phyloP scores from a whole-genome alignment of 1,284 basidiomycete genomes.

The Xerocomus subilludens region DNA sequence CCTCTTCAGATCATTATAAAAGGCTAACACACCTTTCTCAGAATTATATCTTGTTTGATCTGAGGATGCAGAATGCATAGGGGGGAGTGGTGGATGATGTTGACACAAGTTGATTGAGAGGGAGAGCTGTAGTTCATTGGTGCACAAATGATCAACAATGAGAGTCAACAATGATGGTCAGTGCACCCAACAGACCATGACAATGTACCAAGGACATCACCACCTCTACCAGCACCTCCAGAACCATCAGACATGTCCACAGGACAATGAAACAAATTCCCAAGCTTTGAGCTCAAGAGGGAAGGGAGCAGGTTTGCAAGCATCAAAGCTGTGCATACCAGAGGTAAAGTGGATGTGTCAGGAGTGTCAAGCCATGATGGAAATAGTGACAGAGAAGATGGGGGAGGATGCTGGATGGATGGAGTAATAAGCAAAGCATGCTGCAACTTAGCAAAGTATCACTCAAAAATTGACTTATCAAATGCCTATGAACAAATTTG shows the following conservation, averaged over 20 bases:
- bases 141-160: neutral
- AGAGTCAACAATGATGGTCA: neutral
- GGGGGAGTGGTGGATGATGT: neutral
- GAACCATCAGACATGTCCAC: neutral
- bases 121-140: neutral
- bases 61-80: no score
- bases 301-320: neutral
- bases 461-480: slow-evolving; percentile 45
- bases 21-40: no score
- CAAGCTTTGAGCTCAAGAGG: neutral
- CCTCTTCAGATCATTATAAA: no score
- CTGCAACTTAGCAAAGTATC: slow-evolving; percentile 38
- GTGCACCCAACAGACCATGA: neutral
- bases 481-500: slow-evolving; percentile 56
- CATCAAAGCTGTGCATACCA: neutral
- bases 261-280: neutral
- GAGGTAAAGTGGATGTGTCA: neutral
- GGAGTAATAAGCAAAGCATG: neutral
- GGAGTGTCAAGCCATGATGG: neutral
- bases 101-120: neutral
- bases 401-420: neutral
- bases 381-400: no score
- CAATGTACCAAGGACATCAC: neutral
- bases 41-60: no score
- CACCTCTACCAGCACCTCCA: neutral